Evolutionary conservation across 495 filamentous ascomycete species (phyloP).

Genomic region (Diplogelasinospora grovesii): DNA sequence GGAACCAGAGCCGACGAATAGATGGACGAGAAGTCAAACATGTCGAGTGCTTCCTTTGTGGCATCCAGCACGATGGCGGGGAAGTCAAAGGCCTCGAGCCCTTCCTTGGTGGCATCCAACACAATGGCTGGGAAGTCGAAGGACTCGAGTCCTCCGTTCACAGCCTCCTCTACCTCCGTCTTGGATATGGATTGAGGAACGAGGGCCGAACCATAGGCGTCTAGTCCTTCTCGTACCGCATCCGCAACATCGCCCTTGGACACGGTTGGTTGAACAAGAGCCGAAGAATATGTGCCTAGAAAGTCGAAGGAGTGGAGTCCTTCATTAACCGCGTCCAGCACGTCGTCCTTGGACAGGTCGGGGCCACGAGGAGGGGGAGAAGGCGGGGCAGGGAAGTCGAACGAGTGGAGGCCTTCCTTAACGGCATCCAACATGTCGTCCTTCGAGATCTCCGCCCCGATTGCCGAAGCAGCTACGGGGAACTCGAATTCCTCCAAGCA

Average conservation of each 20-base stretch:
- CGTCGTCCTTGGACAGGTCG: conserved; percentile 30
- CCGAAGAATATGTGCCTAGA: conserved; percentile 12
- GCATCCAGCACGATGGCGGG: conserved; percentile 9
- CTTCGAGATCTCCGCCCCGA: conserved; percentile 39
- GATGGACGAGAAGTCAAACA: conserved; percentile 16
- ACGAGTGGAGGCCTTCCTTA: conserved; percentile 42
- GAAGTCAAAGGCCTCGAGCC: conserved; percentile 20
- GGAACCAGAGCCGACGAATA: conserved; percentile 14
- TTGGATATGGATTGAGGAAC: conserved; percentile 18
- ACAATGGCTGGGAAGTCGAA: conserved; percentile 17
- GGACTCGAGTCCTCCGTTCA: conserved; percentile 20
- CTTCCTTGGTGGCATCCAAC: too few species aligned
- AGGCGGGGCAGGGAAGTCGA: conserved; percentile 35
- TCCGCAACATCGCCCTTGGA: conserved; percentile 22
- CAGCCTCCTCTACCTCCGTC: conserved; percentile 20
- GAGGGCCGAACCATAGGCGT: conserved; percentile 15
- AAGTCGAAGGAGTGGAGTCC: conserved; percentile 39
- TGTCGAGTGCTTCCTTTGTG: conserved; percentile 14
- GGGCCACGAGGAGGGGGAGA: conserved; percentile 7
- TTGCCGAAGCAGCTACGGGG: conserved; percentile 39
- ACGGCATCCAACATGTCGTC: conserved; percentile 51
- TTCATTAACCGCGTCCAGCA: conserved; percentile 39
- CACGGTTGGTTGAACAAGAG: conserved; percentile 15
- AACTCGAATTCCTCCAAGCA: conserved; percentile 71
- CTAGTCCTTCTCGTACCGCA: conserved; percentile 20